phyloP scores from a whole-genome alignment of 176 grass and related monocot genomes.

The Musa beccarii region DNA sequence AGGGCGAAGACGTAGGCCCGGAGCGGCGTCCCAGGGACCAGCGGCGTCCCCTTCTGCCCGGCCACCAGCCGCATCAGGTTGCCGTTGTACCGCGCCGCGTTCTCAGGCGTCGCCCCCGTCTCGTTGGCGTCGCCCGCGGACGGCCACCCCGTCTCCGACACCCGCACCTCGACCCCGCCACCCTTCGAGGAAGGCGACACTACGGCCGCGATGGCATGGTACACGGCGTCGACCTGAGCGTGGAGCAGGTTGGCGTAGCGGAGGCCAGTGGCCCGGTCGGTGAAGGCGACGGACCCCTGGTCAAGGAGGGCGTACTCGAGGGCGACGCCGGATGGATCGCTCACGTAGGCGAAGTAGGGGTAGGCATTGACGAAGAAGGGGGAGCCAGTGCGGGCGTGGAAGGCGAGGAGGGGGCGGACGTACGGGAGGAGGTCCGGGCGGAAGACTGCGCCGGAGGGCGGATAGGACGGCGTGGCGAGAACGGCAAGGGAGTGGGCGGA shows the following conservation, averaged over 20 bases:
- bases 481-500: slow-evolving; percentile 8
- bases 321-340: background rate
- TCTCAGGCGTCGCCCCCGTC: slow-evolving; percentile 1
- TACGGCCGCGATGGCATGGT: background rate
- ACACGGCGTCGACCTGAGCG: slow-evolving; percentile 1
- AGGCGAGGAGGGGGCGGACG: slow-evolving; percentile 4
- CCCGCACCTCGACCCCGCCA: background rate
- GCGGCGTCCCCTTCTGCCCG: background rate
- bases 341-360: slow-evolving; percentile 11
- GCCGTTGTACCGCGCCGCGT: slow-evolving; percentile 1
- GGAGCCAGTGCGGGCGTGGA: background rate
- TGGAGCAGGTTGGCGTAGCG: slow-evolving; percentile 9
- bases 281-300: background rate
- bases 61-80: slow-evolving; percentile 9
- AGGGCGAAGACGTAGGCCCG: slow-evolving; percentile 10
- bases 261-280: background rate
- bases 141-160: slow-evolving; percentile 15
- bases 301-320: slow-evolving; percentile 8
- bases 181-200: too few species aligned
- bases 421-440: slow-evolving; percentile 3
- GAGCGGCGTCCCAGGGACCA: slow-evolving; percentile 1
- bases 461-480: slow-evolving; percentile 5
- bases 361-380: slow-evolving; percentile 13
- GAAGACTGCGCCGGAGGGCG: background rate
- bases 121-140: slow-evolving; percentile 14